Evolutionary conservation across 352 stramenopile genomes (phyloP).

Genomic region (Globisporangium paddicum): DNA sequence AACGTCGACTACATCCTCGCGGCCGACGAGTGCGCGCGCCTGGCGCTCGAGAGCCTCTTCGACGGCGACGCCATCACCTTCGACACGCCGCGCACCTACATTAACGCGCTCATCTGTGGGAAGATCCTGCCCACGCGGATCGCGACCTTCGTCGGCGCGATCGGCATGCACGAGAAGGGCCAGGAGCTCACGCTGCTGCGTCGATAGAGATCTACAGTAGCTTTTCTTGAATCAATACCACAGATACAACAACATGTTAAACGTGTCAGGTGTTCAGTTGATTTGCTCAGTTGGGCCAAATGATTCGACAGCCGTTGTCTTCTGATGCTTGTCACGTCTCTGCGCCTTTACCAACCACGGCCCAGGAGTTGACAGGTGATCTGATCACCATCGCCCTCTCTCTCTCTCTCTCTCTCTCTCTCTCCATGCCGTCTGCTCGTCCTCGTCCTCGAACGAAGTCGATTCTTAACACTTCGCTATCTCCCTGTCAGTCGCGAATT

Average conservation of each 20-base stretch:
- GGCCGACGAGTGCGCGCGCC: slow-evolving; percentile 5
- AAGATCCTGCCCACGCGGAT: slow-evolving; percentile 1
- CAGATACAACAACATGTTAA: no score
- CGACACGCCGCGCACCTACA: slow-evolving; percentile 36
- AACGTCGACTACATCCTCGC: not conserved
- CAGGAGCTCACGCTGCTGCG: not conserved
- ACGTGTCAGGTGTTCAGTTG: no score
- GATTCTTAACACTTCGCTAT: not conserved
- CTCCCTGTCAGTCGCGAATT: not conserved
- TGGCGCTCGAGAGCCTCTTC: slow-evolving; percentile 15
- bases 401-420: not conserved
- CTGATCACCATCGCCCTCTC: not conserved
- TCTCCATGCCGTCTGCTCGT: not conserved
- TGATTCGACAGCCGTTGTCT: no score
- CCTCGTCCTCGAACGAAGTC: not conserved
- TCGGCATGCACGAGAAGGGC: not conserved
- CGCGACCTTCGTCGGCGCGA: not conserved
- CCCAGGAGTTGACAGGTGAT: not conserved
- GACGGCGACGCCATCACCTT: slow-evolving; percentile 26
- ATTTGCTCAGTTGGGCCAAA: no score
- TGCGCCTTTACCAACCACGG: slow-evolving; percentile 4
- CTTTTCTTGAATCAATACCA: no score
- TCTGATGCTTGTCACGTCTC: no score
- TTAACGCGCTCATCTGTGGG: not conserved
- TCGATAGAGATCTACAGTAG: not conserved